Conservation (phyloP, 768 basidiomycete genomes). For the Exidia glandulosa region DNA sequence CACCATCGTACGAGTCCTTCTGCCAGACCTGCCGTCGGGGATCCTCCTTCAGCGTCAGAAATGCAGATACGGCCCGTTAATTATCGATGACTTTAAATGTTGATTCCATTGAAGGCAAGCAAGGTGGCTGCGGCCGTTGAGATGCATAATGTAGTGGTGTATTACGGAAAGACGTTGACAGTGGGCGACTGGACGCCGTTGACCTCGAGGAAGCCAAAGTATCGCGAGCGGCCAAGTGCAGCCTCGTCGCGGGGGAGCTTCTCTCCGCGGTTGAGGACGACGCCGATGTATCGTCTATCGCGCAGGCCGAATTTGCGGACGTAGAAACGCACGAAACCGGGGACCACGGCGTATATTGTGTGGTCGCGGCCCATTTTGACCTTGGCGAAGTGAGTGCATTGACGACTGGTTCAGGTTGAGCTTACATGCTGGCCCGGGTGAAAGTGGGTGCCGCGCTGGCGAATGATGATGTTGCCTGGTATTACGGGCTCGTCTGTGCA, state of each 20-base stretch:
- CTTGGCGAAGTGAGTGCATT: constrained; percentile 27
- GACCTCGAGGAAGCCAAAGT: constrained; percentile 68
- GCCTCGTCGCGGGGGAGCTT: constrained; percentile 75
- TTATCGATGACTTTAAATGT: no score
- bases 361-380: constrained; percentile 90
- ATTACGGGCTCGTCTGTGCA: constrained; percentile 88
- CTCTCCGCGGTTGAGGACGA: constrained; percentile 75
- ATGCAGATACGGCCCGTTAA: no score
- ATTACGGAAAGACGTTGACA: not conserved
- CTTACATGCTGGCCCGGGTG: constrained; percentile 89
- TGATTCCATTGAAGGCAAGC: no score
- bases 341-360: constrained; percentile 81
- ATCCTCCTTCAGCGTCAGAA: no score
- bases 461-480: constrained; percentile 91
- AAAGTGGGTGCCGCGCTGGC: constrained; percentile 87
- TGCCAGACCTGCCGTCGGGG: no score
- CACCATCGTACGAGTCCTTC: no score
- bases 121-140: no score
- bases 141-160: no score
- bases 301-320: constrained; percentile 58
- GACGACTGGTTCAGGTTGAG: constrained; percentile 1
- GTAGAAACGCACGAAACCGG: constrained; percentile 94
- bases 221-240: constrained; percentile 66
- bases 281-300: constrained; percentile 64
- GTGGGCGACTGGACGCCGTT: constrained; percentile 1